Base-by-base conservation (phyloP, 1,284 basidiomycete species). In the Lentinus polychrous region DNA sequence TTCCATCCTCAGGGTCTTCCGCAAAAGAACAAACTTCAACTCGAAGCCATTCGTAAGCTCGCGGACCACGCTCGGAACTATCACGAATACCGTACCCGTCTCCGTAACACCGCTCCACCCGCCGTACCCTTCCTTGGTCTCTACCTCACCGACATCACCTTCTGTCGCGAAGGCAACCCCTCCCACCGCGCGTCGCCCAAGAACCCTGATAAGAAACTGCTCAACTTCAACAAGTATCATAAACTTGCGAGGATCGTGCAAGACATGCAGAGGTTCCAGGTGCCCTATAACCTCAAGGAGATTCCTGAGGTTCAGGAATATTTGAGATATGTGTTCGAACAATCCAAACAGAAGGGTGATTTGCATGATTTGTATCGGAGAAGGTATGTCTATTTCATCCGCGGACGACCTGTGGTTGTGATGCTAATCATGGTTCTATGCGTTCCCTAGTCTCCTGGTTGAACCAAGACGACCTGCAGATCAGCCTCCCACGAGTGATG, bases 201-300 rank as follows among this genome's bases (percentile, higher is more conserved):
- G 50, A 83, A 84, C 48, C 74, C 86, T 2, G 78, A 80, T 44
- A 85, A 91, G 65, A 88, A 86, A 61, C 69, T 99, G 43, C 77
- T 98, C 64, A 99, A 99, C 68, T 94, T 96, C 65, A 95, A 94
- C 70, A 95, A 91, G 70, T 96, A 88, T 58, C 83, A 89, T 63
- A 94, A 93, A 66, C 78, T 97, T 49, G 89, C 90, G 17, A 78
- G 86, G 56, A 94, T 95, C 56, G 80, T 94, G 24, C 82, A 88
- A 72, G 93, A 88, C 83, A 54, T 46, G 66, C 89, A 92, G 67
- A 84, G 92, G 34, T 98, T 95, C 73, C 95, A 99, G 63, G 80
- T 84, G 14, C 76, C 84, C 1, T 95, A 90, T 67, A 83, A 81
- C 53, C 70, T 95, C 49, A 84, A 87, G 59, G 84, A 83, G 54